Base-by-base conservation (phyloP, 208 protist species). In the Trypanosoma lewisi region DNA sequence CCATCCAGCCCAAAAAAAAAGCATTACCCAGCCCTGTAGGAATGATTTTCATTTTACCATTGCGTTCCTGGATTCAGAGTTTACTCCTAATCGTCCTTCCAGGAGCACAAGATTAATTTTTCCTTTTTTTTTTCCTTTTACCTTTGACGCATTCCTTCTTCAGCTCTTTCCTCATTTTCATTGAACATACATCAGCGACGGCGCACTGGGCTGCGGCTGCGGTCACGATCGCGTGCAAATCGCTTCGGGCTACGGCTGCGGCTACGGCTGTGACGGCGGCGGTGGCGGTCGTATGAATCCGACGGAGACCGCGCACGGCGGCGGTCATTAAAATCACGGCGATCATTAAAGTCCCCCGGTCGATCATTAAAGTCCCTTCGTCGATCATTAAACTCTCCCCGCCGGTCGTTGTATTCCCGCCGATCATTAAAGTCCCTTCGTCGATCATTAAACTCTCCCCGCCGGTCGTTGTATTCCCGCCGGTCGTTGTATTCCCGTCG, bases 201-300 rank as follows among this genome's bases (percentile, higher is more conserved):
- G 42, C 48, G 48, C 4, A 55, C 17, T 41, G 41, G 44, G 44
- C 41, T 70, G 55, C 65, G 68, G 57, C 63, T 63, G 25, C 72
- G 52, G 49, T 62, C 51, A 1, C 63, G 50, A 1, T 57, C 52
- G 7, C 55, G 52, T 14, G 31, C 30, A 62, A 56, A 64, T 17
- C 53, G 39, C 53, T 71, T 62, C 34, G 49, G 54, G 50, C 54
- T 62, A 16, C 63, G 63, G 27, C 58, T 62, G 51, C 70, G 66
- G 57, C 48, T 63, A 41, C 66, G 70, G 55, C 63, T 69, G 67
- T 66, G 78, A 60, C 73, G 73, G 31, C 80, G 75, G 44, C 73
- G 79, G 30, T 67, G 55, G 50, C 58, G 63, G 42, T 73, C 76
- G 31, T 87, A 64, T 7, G 64, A 77, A 36, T 53, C 42, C 16